Evolutionary conservation across 495 filamentous ascomycete species (phyloP), one percentile per base, ranked within the genome.

Genomic region (Daldinia loculata): DNA sequence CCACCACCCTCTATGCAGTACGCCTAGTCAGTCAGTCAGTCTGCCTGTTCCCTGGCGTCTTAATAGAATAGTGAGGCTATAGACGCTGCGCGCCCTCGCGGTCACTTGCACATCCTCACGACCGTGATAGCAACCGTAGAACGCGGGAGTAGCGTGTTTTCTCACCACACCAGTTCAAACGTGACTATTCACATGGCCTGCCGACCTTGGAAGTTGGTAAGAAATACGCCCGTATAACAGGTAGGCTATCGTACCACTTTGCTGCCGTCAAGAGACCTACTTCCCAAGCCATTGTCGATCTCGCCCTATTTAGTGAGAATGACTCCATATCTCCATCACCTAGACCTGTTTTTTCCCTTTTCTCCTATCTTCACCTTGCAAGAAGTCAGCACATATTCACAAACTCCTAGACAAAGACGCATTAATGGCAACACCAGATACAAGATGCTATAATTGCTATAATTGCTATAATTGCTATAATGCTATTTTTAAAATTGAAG

Each of bases 101-200:
- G 57, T 51, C 62, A 62, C 68, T 17, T 11, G 56, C 68, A 57
- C 53, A 71, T 66, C 38, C 19, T 43, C 57, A 36, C 36, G 59
- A 36, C 52, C 48, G 69, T 58, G 67, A 50, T 36, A 59, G 26
- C 19, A 17, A 22, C 32, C 59, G 59, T 65, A 51, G 63, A 63
- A 38, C 39, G 48, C 17, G 43, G 43, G 32, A 17, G 30, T 27
- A 34, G 36, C 27, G 57, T 64, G 30, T 26, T 59, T 30, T 41
- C 19, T 62, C 58, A 53, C 68, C 68, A 71, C 68, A 58, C 26
- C 27, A 39, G 62, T 45, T 43, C 41, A 61, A 41, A 61, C 43
- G 45, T 30, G 51, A 14, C 43, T 55, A 22, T 66, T 66, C 68
- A 66, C 68, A 66, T 71, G 68, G 19, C 52, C 56, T 41, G 51